These are phyloP conservation scores for Tetracladium setigerum DNA, from an alignment of 495 filamentous ascomycete species.

Conservation along the genomic window DNA sequence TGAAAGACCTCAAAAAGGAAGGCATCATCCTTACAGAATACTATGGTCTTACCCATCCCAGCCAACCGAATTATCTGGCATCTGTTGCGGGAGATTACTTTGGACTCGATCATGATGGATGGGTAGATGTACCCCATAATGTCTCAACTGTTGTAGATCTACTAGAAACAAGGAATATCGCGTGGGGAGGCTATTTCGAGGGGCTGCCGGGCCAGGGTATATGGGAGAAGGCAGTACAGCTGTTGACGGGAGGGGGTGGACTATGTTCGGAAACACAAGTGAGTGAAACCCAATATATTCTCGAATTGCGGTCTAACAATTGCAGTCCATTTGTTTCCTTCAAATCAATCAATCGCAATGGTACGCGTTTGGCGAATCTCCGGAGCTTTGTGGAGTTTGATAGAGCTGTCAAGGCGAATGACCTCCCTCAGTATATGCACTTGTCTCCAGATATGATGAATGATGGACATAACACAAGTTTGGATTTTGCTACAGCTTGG, in stretches of 20 bases:
- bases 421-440: conserved; percentile 61
- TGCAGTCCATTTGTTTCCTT: conserved; percentile 40
- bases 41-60: conserved; percentile 50
- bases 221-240: conserved; percentile 48
- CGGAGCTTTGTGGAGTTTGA: conserved; percentile 51
- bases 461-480: conserved; percentile 60
- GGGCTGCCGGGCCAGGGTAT: conserved; percentile 59
- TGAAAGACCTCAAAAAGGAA: conserved; percentile 47
- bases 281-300: conserved; percentile 12
- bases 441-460: conserved; percentile 68
- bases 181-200: conserved; percentile 64
- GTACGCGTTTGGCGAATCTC: conserved; percentile 47
- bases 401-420: conserved; percentile 41
- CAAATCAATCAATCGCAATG: conserved; percentile 41
- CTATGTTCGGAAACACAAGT: conserved; percentile 70
- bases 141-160: conserved; percentile 62
- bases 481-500: conserved; percentile 53
- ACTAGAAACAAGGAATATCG: conserved; percentile 51
- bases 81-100: conserved; percentile 59
- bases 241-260: conserved; percentile 36
- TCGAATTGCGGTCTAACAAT: conserved; percentile 8
- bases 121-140: conserved; percentile 51
- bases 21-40: conserved; percentile 59
- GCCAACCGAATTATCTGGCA: conserved; percentile 55
- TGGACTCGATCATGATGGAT: conserved; percentile 58